Base-by-base conservation (phyloP, 1,139 yeast species). In the Pichia sp. region DNA sequence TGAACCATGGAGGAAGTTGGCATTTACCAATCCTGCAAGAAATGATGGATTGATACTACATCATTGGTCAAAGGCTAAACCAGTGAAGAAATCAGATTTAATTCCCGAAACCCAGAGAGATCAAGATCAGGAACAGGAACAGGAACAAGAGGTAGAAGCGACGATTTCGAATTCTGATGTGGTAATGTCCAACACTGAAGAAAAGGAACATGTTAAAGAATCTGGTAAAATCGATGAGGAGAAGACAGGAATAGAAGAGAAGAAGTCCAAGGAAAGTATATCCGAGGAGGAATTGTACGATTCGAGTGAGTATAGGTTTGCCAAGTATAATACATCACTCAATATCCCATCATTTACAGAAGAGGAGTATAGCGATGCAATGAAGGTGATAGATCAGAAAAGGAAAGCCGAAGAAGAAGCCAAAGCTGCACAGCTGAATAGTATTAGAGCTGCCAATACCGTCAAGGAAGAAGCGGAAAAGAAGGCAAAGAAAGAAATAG, bases 31-130 rank as follows among this genome's bases (percentile, higher is more conserved):
- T 40, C 63, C 65, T 6, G 71, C 75, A 1, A 64, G 78, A 34
- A 28, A 37, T 1, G 74, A 70, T 33, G 41, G 19, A n/a, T 54
- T 78, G 29, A 61, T 61, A 28, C 64, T 88, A 31, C 63, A 66
- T 38, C 98, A 91, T 59, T 93, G 98, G 98, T 88, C 79, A 6
- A 78, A 85, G 45, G 94, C 94, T 1, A 21, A 9, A 8, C 30
- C 34, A 11, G 11, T 17, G 3, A 26, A 26, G 14, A 25, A 14
- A 8, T 21, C 22, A 9, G n/a, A n/a, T n/a, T n/a, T n/a, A n/a
- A n/a, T n/a, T n/a, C n/a, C n/a, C n/a, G n/a, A n/a, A n/a, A n/a
- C n/a, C n/a, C n/a, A n/a, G n/a, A n/a, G n/a, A n/a, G n/a, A n/a
- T n/a, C n/a, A n/a, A n/a, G n/a, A n/a, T n/a, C n/a, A n/a, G n/a